Evolutionary conservation across 257 asterid genomes (phyloP).

Genomic region (Gentiana straminea): DNA sequence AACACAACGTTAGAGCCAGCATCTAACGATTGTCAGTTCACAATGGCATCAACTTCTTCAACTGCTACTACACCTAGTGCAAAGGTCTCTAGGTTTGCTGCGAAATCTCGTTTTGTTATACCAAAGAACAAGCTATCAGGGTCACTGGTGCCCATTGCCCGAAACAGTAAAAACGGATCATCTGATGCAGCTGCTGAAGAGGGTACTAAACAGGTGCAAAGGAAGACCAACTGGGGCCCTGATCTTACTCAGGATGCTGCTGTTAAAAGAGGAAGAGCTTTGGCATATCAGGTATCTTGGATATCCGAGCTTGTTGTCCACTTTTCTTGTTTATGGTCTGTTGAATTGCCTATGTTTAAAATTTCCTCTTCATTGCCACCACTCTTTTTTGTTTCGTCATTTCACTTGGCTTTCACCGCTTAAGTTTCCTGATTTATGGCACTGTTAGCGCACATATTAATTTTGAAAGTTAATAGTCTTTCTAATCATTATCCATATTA

Average conservation of each 20-base stretch:
- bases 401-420: not conserved
- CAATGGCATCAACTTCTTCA: slow-evolving; percentile 30
- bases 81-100: slow-evolving; percentile 54
- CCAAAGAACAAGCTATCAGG: slow-evolving; percentile 87
- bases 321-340: slow-evolving; percentile 1
- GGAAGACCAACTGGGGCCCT: slow-evolving; percentile 95
- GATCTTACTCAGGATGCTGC: slow-evolving; percentile 59
- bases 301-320: not conserved
- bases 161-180: slow-evolving; percentile 53
- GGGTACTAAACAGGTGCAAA: slow-evolving; percentile 32
- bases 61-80: slow-evolving; percentile 40
- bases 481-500: too few relatives aligned
- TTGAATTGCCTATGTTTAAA: not conserved
- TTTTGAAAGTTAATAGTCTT: too few relatives aligned
- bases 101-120: slow-evolving; percentile 71
- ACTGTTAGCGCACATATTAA: not conserved
- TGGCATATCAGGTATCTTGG: slow-evolving; percentile 70
- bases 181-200: slow-evolving; percentile 41
- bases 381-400: not conserved
- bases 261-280: slow-evolving; percentile 69
- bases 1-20: slow-evolving; percentile 50
- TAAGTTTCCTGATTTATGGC: not conserved
- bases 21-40: slow-evolving; percentile 27
- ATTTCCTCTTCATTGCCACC: not conserved
- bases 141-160: slow-evolving; percentile 61